Evolutionary conservation across 176 grass and related monocot genomes (phyloP).

Genomic region (Thinopyrum elongatum): DNA sequence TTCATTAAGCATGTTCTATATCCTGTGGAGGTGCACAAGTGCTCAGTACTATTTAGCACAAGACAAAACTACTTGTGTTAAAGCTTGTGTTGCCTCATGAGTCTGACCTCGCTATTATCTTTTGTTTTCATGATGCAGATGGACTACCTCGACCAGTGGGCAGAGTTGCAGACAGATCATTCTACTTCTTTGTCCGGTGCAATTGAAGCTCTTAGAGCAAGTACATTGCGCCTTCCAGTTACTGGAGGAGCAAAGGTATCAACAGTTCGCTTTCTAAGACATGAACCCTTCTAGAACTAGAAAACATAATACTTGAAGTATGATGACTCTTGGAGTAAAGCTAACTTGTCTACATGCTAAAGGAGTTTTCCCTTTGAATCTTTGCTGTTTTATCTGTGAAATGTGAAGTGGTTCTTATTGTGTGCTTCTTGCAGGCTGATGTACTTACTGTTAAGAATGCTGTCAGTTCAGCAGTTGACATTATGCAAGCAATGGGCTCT

Average conservation of each 20-base stretch:
- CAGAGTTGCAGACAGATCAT: conserved; percentile 56
- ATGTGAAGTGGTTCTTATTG: conserved; percentile 23
- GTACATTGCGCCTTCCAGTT: conserved; percentile 87
- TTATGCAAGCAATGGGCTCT: conserved; percentile 92
- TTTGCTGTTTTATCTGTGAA: conserved; percentile 32
- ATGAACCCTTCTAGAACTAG: conserved; percentile 8
- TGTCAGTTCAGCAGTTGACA: conserved; percentile 91
- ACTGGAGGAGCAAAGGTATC: conserved; percentile 83
- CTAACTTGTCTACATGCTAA: conserved; percentile 19
- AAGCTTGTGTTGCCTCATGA: neutral
- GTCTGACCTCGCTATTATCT: conserved; percentile 27
- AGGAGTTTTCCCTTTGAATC: conserved; percentile 10
- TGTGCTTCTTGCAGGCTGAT: conserved; percentile 57
- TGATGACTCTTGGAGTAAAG: neutral
- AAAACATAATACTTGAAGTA: conserved; percentile 10
- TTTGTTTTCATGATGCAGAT: conserved; percentile 58
- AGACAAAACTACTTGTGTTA: conserved; percentile 1
- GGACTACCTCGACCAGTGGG: conserved; percentile 71
- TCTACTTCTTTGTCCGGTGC: conserved; percentile 61
- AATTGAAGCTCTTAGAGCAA: conserved; percentile 88
- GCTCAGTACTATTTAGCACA: neutral
- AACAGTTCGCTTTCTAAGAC: neutral
- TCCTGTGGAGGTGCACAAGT: neutral
- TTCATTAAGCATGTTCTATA: neutral
- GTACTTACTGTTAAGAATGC: conserved; percentile 84